Evolutionary conservation across 768 basidiomycete genomes (phyloP), one percentile per base, ranked within the genome.

Genomic region (Lactarius quietus): DNA sequence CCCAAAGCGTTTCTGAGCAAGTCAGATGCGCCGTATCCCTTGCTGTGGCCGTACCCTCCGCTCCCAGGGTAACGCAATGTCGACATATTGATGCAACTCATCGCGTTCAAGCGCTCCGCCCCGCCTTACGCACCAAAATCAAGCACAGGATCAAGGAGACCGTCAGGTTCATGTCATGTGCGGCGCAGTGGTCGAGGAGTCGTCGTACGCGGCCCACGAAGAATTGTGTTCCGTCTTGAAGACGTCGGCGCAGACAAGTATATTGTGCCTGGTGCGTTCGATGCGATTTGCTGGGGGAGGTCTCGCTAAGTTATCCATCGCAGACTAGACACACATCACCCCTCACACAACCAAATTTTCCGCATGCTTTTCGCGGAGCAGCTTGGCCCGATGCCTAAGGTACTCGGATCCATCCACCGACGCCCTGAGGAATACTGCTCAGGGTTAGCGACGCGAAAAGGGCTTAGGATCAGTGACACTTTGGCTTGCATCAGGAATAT

Each of bases 401-500:
- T 28, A 8, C 59, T 67, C 43, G 29, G 17, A 55, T n/a, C 12
- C 10, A 17, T 68, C n/a, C 55, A 6, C n/a, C 31, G n/a, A 10
- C 26, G 31, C 2, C n/a, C n/a, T n/a, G 20, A 45, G n/a, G 9
- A 10, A n/a, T 45, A 12, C 10, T 45, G n/a, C 45, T 45, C 45
- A n/a, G 20, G 10, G 12, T 12, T 12, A 23, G 43, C n/a, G 9
- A n/a, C 14, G 45, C 12, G 23, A 48, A 48, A 23, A 14, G 14
- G 43, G 23, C 73, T 81, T 80, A 10, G 84, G 64, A 82, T 75
- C 0, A 12, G 76, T 89, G 51, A 78, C 80, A 90, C 72, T 90
- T 90, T 68, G 82, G 86, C 71, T 91, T 79, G 73, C 67, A 83
- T 90, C 71, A 82, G 87, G 70, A 70, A 77, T n/a, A 72, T 79